Percentiles rank a stretch among this genome's conserved stretches.
These are phyloP conservation scores for Amaranthus cruentus DNA, from an alignment of 148 eudicot genomes.

Conservation along the genomic window DNA sequence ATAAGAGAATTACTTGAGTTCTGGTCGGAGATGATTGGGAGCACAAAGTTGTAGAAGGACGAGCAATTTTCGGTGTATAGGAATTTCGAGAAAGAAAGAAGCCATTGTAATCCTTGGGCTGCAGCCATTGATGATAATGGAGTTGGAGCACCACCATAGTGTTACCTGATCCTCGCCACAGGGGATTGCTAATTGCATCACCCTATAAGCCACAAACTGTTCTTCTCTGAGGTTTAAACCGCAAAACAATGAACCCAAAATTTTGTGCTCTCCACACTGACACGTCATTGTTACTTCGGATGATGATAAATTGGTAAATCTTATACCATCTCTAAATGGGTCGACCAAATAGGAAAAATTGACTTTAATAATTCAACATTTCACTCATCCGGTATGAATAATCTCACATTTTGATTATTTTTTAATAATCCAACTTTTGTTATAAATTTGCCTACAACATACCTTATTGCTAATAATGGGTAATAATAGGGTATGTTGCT, in stretches of 20 bases:
- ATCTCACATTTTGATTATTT: too few species aligned
- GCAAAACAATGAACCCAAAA: neutral
- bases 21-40: slow-evolving; percentile 19
- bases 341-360: too few species aligned
- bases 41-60: slow-evolving; percentile 12
- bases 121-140: slow-evolving; percentile 8
- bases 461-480: too few species aligned
- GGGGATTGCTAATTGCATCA: too few species aligned
- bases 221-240: neutral
- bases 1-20: slow-evolving; percentile 23
- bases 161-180: neutral
- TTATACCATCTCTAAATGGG: too few species aligned
- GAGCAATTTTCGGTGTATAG: neutral
- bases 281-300: slow-evolving; percentile 10
- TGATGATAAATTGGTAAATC: neutral
- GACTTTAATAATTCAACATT: too few species aligned
- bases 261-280: neutral
- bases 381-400: too few species aligned
- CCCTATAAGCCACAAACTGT: neutral
- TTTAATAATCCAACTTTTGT: too few species aligned
- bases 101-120: slow-evolving; percentile 18
- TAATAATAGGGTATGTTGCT: too few species aligned
- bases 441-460: too few species aligned
- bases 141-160: slow-evolving; percentile 20
- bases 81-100: slow-evolving; percentile 11